These are phyloP conservation scores for Saccharomyces kudriavzevii DNA, from an alignment of 805 yeast genomes.

Conservation along the genomic window DNA sequence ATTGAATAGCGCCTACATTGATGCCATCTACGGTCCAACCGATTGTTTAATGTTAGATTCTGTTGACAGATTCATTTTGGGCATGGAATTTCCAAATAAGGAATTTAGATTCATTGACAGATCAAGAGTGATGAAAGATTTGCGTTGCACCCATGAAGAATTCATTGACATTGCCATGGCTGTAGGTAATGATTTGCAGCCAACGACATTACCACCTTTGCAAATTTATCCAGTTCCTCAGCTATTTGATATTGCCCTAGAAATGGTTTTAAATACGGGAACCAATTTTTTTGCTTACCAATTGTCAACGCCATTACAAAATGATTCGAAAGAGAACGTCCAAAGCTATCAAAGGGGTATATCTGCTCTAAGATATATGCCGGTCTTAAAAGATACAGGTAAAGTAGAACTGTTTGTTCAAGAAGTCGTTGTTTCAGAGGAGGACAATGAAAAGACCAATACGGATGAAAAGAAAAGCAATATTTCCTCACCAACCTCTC, in stretches of 20 bases:
- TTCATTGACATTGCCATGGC: slow-evolving; percentile 69
- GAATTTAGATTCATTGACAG: slow-evolving; percentile 64
- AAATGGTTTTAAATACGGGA: slow-evolving; percentile 35
- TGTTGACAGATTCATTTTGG: slow-evolving; percentile 63
- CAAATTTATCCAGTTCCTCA: slow-evolving; percentile 28
- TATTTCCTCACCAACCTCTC: slow-evolving; percentile 8
- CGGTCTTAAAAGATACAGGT: slow-evolving; percentile 65
- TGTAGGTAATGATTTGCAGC: slow-evolving; percentile 73
- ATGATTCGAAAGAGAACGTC: slow-evolving; percentile 33
- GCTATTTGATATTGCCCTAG: slow-evolving; percentile 32
- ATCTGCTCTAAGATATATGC: slow-evolving; percentile 61
- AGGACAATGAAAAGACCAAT: slow-evolving; percentile 1
- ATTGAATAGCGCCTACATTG: slow-evolving; percentile 46
- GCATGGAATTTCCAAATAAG: slow-evolving; percentile 57
- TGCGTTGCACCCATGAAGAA: slow-evolving; percentile 54
- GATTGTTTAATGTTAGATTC: slow-evolving; percentile 58
- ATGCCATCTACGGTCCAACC: slow-evolving; percentile 77
- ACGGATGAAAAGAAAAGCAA: not conserved
- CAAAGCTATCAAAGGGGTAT: slow-evolving; percentile 58
- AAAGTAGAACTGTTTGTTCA: slow-evolving; percentile 48
- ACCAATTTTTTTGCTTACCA: slow-evolving; percentile 40
- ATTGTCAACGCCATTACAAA: slow-evolving; percentile 32
- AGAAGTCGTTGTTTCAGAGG: slow-evolving; percentile 28
- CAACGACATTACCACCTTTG: slow-evolving; percentile 46
- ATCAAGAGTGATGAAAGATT: slow-evolving; percentile 47